Evolutionary conservation across 192 early-diverging fungal genomes (phyloP).

Genomic region (Podila minutissima): DNA sequence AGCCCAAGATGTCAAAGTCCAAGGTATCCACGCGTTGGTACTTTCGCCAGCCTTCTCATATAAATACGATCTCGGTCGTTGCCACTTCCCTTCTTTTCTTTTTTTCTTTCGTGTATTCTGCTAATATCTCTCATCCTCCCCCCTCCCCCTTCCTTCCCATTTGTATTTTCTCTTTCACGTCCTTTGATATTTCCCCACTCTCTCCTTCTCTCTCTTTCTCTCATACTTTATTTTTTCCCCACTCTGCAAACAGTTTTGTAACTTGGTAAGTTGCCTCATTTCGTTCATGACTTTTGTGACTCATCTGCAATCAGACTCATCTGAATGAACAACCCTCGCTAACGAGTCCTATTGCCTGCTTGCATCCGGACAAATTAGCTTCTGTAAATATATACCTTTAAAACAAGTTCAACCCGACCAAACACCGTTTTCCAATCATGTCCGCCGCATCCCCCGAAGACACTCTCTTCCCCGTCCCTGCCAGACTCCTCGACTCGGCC

Average conservation of each 20-base stretch:
- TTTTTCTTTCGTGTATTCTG: background rate
- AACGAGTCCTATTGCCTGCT: background rate
- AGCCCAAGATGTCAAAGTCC: background rate
- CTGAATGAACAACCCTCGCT: no score
- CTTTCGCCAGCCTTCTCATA: background rate
- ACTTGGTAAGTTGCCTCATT: background rate
- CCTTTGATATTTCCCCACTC: background rate
- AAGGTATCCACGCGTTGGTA: no score
- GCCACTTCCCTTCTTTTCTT: background rate
- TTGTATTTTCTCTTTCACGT: background rate
- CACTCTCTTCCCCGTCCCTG: conserved; percentile 60
- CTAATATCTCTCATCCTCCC: background rate
- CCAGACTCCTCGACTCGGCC: conserved; percentile 66
- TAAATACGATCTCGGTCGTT: background rate
- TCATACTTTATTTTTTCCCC: background rate
- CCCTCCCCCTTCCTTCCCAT: background rate
- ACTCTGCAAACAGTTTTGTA: background rate
- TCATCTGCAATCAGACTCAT: no score
- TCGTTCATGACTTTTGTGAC: no score
- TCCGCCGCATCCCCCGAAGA: conserved; percentile 17
- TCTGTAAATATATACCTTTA: background rate
- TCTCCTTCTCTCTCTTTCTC: background rate
- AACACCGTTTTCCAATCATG: conserved; percentile 3
- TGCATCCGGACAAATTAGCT: background rate
- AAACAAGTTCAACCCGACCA: background rate